Conservation (phyloP, 2,329 filamentous ascomycete species). For the Hymenoscyphus albidus region DNA sequence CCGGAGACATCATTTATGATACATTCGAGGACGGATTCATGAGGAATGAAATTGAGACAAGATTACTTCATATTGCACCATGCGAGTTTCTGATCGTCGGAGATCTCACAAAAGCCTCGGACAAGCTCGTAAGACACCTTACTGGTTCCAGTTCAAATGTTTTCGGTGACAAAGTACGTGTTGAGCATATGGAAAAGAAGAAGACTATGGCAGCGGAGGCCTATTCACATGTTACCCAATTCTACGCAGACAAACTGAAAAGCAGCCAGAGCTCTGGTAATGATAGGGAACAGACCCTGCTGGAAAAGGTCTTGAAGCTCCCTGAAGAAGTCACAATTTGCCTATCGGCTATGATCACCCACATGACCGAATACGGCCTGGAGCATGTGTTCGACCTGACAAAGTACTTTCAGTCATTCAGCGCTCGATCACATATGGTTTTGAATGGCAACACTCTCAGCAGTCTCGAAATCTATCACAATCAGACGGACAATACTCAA, state of each 20-base stretch:
- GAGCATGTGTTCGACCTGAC: slow-evolving; percentile 95
- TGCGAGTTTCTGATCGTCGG: slow-evolving; percentile 95
- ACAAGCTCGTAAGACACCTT: slow-evolving; percentile 87
- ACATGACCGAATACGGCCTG: slow-evolving; percentile 85
- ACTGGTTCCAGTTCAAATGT: slow-evolving; percentile 87
- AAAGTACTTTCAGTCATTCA: slow-evolving; percentile 96
- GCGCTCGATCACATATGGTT: slow-evolving; percentile 89
- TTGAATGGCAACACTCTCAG: slow-evolving; percentile 92
- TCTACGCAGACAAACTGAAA: slow-evolving; percentile 85
- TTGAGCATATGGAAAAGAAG: slow-evolving; percentile 71
- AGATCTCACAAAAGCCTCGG: slow-evolving; percentile 81
- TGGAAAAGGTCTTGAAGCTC: slow-evolving; percentile 82
- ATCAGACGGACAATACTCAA: slow-evolving; percentile 79
- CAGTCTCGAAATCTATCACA: slow-evolving; percentile 92
- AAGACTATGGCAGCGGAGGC: slow-evolving; percentile 82
- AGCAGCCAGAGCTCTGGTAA: slow-evolving; percentile 49
- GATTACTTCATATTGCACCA: slow-evolving; percentile 90
- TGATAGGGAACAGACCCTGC: slow-evolving; percentile 57
- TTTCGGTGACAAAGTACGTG: slow-evolving; percentile 83
- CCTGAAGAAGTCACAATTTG: slow-evolving; percentile 86
- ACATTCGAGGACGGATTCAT: slow-evolving; percentile 97
- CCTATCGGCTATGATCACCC: slow-evolving; percentile 92
- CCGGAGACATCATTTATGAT: slow-evolving; percentile 93
- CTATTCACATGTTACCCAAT: slow-evolving; percentile 84
- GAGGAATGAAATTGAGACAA: slow-evolving; percentile 91